Base-by-base conservation (phyloP, 768 basidiomycete genomes). In the Coprinopsis sp. region DNA sequence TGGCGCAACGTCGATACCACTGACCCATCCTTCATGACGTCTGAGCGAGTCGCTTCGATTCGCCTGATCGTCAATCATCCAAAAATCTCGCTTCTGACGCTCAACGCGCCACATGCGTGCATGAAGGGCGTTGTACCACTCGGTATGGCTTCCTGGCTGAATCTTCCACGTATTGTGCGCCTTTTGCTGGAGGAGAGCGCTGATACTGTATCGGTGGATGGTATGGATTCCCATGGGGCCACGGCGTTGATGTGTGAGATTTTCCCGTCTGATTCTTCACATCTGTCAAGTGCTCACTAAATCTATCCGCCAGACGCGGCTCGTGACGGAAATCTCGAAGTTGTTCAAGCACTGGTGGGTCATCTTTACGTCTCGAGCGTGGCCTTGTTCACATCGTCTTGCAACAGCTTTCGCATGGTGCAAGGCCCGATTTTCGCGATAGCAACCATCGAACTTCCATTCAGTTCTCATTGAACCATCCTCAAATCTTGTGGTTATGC, bases 211-310 rank as follows among this genome's bases (percentile, higher is more conserved):
- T 75, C 81, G 6, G 85, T 88, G 3, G 82, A 90, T 53, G 84
- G 81, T 25, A 77, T 80, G 69, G 87, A 91, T 57, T 66, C 76
- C 19, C 79, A 84, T 56, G 84, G 85, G 6, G 87, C 84, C 19
- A 91, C 87, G 22, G 79, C 87, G 5, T 70, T 91, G 50, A 91
- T 91, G 87, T 91, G 87, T 91, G 71, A 67, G 82, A 70, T 23
- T 44, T 51, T 30, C 16, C 18, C 41, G 36, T 44, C n/a, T 51
- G 33, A 30, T 53, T 49, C 38, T 50, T 41, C 44, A 14, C 37
- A 44, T 50, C 25, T 45, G 39, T 52, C 46, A 55, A 36, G 42
- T 49, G 44, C 58, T 59, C 52, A 59, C 46, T 38, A 46, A 48
- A 36, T 48, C 51, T 52, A 43, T 42, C 47, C 51, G 46, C 47